phyloP scores from a whole-genome alignment of 2,329 filamentous ascomycete species.

The Diplocarpon mali region DNA sequence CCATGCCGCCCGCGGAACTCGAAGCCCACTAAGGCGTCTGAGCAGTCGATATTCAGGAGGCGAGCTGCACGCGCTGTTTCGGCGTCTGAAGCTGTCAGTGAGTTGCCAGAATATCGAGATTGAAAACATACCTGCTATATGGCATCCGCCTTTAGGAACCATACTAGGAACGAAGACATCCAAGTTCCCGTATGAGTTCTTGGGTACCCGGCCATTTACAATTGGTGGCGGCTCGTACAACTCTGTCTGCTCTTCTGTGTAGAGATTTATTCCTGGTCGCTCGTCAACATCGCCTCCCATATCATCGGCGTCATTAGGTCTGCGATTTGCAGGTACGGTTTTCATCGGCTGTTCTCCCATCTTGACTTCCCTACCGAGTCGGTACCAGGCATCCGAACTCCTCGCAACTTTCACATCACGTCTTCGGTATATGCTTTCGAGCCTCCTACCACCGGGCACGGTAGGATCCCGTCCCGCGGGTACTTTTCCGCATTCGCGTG shows the following conservation, averaged over 20 bases:
- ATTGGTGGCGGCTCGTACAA: constrained; percentile 69
- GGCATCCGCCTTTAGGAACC: constrained; percentile 71
- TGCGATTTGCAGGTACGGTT: constrained; percentile 42
- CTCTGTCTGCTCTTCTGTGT: constrained; percentile 54
- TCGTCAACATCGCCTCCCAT: constrained; percentile 32
- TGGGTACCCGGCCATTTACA: constrained; percentile 63
- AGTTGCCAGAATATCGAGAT: not conserved
- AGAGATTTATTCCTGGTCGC: constrained; percentile 45
- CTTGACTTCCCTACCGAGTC: constrained; percentile 70
- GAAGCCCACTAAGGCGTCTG: constrained; percentile 83
- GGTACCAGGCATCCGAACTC: constrained; percentile 84
- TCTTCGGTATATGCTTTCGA: constrained; percentile 76
- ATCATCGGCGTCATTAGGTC: constrained; percentile 29
- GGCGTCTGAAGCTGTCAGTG: constrained; percentile 32
- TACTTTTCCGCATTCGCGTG: constrained; percentile 65
- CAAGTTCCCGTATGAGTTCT: constrained; percentile 89
- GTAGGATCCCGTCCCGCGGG: constrained; percentile 47
- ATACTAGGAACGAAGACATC: constrained; percentile 89
- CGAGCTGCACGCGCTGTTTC: constrained; percentile 61
- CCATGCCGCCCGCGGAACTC: constrained; percentile 77
- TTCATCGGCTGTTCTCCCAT: constrained; percentile 74
- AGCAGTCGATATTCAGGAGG: constrained; percentile 71
- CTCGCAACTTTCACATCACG: constrained; percentile 68
- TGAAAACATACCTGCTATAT: constrained; percentile 46
- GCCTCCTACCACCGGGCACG: constrained; percentile 24